Evolutionary conservation across 1,284 basidiomycete genomes (phyloP), one percentile per base, ranked within the genome.

Genomic region (Malassezia globosa): DNA sequence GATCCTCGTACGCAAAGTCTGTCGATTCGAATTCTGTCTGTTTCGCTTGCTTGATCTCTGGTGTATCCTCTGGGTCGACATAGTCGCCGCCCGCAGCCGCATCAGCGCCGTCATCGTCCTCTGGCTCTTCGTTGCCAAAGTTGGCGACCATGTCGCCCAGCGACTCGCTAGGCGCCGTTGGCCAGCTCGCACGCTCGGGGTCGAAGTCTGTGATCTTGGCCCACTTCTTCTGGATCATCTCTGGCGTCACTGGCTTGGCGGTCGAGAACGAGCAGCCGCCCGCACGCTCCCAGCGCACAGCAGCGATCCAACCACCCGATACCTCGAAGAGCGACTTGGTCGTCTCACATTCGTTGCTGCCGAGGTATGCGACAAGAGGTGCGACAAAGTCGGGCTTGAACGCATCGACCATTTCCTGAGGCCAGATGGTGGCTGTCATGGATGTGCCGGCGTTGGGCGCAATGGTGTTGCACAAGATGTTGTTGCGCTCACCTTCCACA

Each of bases 331-430:
- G 72, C 21, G 77, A 76, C 21, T 85, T 85, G 14, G 84, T 82
- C 22, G 82, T 82, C 48, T 83, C 79, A 24, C 78, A 78, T 64
- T 88, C 87, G 46, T 80, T 54, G 68, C 86, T 89, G 8, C 81
- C 83, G 23, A 99, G 79, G 73, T 84, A 97, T 5, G 87, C 90
- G 22, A 96, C 88, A 42, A 95, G 72, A 16, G 94, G 79, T 2
- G 92, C 87, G 49, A 97, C 81, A 63, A 78, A 94, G 64, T 95
- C 89, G 39, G 92, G 88, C 81, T 89, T 90, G 79, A 92, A 88
- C 11, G 85, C 85, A 56, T 94, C 83, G 29, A 96, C 82, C 83
- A 89, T 86, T 72, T 94, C 88, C 72, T 86, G 81, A 16, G 84
- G 80, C 83, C 83, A 86, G 61, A 65, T 72, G 27, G 64, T 73